Percentiles rank a stretch among this genome's conserved stretches.
Evolutionary conservation across 1,284 basidiomycete genomes (phyloP).

Genomic region (Abortiporus biennis): DNA sequence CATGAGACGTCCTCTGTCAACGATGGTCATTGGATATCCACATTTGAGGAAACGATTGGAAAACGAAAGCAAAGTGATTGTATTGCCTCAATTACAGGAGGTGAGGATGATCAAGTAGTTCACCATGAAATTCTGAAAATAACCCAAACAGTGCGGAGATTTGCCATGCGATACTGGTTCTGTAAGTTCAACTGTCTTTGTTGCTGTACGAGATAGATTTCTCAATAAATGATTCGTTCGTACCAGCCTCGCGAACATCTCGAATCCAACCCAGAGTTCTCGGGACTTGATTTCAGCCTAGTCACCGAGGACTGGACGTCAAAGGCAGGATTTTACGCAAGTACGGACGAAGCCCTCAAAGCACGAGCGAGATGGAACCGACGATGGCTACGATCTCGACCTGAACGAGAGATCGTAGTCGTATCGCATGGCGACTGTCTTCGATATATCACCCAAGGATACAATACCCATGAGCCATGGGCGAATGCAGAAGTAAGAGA

Average conservation of each 20-base stretch:
- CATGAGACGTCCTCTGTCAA: conserved; percentile 27
- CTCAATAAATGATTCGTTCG: neutral
- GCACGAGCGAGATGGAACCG: conserved; percentile 27
- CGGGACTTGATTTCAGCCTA: conserved; percentile 23
- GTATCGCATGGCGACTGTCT: conserved; percentile 27
- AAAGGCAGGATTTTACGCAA: conserved; percentile 25
- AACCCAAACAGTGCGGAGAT: conserved; percentile 16
- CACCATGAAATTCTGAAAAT: neutral
- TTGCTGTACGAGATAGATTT: neutral
- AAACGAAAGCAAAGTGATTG: conserved; percentile 22
- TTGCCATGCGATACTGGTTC: conserved; percentile 26
- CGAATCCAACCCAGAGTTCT: conserved; percentile 26
- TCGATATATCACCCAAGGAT: conserved; percentile 23
- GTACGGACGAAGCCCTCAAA: conserved; percentile 16
- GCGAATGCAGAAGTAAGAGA: conserved; percentile 27
- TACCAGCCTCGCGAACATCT: conserved; percentile 22
- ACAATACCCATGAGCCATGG: conserved; percentile 21
- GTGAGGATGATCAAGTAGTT: conserved; percentile 10
- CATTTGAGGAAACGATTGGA: conserved; percentile 22
- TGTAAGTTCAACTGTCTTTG: conserved; percentile 13
- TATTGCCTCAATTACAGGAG: conserved; percentile 28
- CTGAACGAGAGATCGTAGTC: conserved; percentile 26
- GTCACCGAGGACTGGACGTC: conserved; percentile 28
- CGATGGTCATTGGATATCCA: conserved; percentile 24
- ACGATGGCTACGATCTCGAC: conserved; percentile 24